These are phyloP conservation scores for Phoenix dactylifera DNA, from an alignment of 176 grass and related monocot genomes.

Conservation along the genomic window DNA sequence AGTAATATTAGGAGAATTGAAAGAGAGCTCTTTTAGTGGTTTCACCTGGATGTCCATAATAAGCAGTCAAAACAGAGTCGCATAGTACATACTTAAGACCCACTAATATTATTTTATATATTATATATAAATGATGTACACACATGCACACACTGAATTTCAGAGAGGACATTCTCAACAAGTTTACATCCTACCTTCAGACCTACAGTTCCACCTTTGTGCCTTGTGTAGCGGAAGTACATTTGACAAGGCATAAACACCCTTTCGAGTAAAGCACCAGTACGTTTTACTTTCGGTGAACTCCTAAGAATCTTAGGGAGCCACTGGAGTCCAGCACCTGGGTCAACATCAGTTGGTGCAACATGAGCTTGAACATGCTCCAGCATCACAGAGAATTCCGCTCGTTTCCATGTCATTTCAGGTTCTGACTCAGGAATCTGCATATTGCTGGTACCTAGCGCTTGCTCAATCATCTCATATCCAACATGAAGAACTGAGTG, in stretches of 20 bases:
- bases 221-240: slow-evolving; percentile 90
- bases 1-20: slow-evolving; percentile 93
- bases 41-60: slow-evolving; percentile 55
- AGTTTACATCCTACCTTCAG: slow-evolving; percentile 57
- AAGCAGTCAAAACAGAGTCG: background rate
- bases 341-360: slow-evolving; percentile 95
- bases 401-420: slow-evolving; percentile 91
- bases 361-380: slow-evolving; percentile 99
- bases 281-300: slow-evolving; percentile 80
- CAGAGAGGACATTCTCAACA: slow-evolving; percentile 1
- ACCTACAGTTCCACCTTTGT: slow-evolving; percentile 94
- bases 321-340: slow-evolving; percentile 98
- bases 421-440: slow-evolving; percentile 68
- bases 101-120: slow-evolving; percentile 4
- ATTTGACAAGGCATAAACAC: slow-evolving; percentile 99
- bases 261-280: slow-evolving; percentile 89
- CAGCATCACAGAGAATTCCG: slow-evolving; percentile 76
- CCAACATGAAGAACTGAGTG: slow-evolving; percentile 96
- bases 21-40: slow-evolving; percentile 78
- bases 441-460: slow-evolving; percentile 59
- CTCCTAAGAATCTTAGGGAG: slow-evolving; percentile 70
- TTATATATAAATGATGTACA: slow-evolving; percentile 14
- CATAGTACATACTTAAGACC: background rate
- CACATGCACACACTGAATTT: too few species aligned
- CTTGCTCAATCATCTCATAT: slow-evolving; percentile 92